A percentile compares a stretch with the other conserved stretches of the same genome.
Conservation (phyloP, 2,329 filamentous ascomycete species). For the Colletotrichum cuscutae region DNA sequence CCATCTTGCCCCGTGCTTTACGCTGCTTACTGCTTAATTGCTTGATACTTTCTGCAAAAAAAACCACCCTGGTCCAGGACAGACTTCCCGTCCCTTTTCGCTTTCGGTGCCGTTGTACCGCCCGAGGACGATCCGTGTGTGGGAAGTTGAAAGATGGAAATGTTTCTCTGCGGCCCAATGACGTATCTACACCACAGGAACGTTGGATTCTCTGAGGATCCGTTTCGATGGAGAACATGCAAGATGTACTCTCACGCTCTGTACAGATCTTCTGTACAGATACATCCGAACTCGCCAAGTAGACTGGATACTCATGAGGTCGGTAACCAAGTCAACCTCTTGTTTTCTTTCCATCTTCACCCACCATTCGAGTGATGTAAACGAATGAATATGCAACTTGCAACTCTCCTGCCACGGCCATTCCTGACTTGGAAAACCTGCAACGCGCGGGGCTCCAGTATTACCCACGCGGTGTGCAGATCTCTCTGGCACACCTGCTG, state of each 20-base stretch:
- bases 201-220: neutral
- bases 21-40: neutral
- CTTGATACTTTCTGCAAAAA: neutral
- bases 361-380: neutral
- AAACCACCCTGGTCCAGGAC: neutral
- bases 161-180: slow-evolving; percentile 5
- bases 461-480: neutral
- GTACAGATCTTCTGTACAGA: neutral
- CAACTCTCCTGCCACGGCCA: neutral
- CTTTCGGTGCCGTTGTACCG: neutral
- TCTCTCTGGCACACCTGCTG: neutral
- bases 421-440: neutral
- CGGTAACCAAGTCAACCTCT: neutral
- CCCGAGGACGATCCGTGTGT: neutral
- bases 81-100: neutral
- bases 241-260: neutral
- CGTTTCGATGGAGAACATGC: neutral
- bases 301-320: neutral
- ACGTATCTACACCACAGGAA: neutral
- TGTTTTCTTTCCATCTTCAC: neutral
- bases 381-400: neutral
- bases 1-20: neutral
- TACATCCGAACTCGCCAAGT: neutral
- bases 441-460: neutral
- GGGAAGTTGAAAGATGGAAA: neutral